phyloP scores from a whole-genome alignment of 1,284 basidiomycete genomes.

The Cutaneotrichosporon sp. region DNA sequence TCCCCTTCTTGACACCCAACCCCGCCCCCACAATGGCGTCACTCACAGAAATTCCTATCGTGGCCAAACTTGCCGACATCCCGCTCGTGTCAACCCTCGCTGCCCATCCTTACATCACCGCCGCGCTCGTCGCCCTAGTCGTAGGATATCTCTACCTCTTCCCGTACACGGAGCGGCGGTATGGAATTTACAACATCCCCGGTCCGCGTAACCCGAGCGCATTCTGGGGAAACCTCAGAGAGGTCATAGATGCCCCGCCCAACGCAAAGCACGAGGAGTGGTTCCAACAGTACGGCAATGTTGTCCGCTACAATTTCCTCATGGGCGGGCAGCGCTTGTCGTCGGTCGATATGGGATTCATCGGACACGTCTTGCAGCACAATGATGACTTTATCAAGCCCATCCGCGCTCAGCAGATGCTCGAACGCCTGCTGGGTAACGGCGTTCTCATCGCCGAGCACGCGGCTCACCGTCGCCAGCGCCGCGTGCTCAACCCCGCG shows the following conservation, averaged over 20 bases:
- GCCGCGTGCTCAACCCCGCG: slow-evolving; percentile 53
- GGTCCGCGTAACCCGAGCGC: slow-evolving; percentile 24
- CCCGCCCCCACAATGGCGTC: background rate
- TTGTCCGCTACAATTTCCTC: slow-evolving; percentile 28
- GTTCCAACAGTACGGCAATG: slow-evolving; percentile 30
- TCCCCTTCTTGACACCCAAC: background rate
- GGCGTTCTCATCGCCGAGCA: slow-evolving; percentile 52
- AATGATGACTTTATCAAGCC: slow-evolving; percentile 68
- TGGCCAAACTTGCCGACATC: background rate
- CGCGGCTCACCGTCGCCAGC: slow-evolving; percentile 57
- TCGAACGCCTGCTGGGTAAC: slow-evolving; percentile 53
- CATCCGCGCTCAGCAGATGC: slow-evolving; percentile 59
- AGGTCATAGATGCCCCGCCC: slow-evolving; percentile 25
- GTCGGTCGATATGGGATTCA: slow-evolving; percentile 42
- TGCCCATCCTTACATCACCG: background rate
- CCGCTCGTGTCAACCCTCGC: background rate
- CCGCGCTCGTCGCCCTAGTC: slow-evolving; percentile 9
- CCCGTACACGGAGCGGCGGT: slow-evolving; percentile 12
- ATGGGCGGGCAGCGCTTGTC: slow-evolving; percentile 51
- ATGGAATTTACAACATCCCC: slow-evolving; percentile 18
- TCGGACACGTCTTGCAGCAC: slow-evolving; percentile 62
- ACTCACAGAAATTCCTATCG: slow-evolving; percentile 4
- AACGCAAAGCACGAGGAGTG: slow-evolving; percentile 27
- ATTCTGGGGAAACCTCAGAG: slow-evolving; percentile 29
- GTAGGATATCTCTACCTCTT: slow-evolving; percentile 19